Base-by-base conservation (phyloP, 805 yeast genomes). In the Candida wancherniae region DNA sequence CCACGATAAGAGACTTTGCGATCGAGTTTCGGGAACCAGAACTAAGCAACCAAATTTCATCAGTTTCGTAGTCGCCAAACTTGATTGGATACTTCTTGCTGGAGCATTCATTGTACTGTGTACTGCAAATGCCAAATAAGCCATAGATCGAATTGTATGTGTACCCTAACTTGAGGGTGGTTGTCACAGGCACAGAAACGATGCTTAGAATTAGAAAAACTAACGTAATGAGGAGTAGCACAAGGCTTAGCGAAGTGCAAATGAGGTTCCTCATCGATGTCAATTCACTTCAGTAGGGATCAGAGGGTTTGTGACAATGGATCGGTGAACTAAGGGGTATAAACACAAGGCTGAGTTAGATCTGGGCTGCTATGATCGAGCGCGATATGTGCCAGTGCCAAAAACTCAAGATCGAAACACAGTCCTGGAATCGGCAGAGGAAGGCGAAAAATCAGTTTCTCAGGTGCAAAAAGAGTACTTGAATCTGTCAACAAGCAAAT, bases 81-180 rank as follows among this genome's bases (percentile, higher is more conserved):
- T 46, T 25, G 45, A 74, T 72, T 2, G 73, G 70, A 12, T 71
- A 73, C 1, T 63, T 48, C 2, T 76, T 71, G 6, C 46, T 48
- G 11, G 67, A 51, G 47, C 84, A 77, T 7, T 47, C 38, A 4
- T 42, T 36, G 6, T 39, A 37, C 4, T 48, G 24, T n/a, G n/a
- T n/a, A n/a, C n/a, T n/a, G 49, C 92, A 83, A 50, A 70, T 75
- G 3, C 92, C 92, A 49, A 83, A 71, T 2, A 75, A 71, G 19
- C 92, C 92, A 51, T 69, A 83, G 2, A 62, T 57, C 40, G 60
- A 57, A 24, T 55, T 51, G 13, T 57, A 57, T 19, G 75, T 66
- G 19, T 65, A 50, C 5, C 79, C 78, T 9, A 83, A 43, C 3
- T 62, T 60, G 26, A 83, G 65, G 5, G 64, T 47, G 2, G 55